phyloP scores from a whole-genome alignment of 495 filamentous ascomycete genomes.

The Podospora fimiseda region DNA sequence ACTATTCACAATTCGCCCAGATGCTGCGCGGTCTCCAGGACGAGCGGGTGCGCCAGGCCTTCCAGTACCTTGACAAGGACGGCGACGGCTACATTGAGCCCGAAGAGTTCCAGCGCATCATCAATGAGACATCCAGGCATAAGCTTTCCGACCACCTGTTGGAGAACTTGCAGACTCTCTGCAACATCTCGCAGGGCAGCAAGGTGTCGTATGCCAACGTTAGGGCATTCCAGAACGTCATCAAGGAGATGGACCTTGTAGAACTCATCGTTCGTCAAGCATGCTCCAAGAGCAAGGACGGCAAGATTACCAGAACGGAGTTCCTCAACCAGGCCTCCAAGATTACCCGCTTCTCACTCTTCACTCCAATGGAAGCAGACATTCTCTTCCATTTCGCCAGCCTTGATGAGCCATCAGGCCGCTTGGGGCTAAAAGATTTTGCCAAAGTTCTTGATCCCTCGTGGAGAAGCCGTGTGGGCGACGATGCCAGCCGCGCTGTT shows the following conservation, averaged over 20 bases:
- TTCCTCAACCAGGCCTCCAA: slow-evolving; percentile 92
- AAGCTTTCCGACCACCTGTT: slow-evolving; percentile 96
- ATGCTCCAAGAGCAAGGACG: slow-evolving; percentile 73
- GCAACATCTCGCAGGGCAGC: slow-evolving; percentile 85
- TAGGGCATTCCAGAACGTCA: slow-evolving; percentile 92
- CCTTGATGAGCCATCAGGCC: slow-evolving; percentile 77
- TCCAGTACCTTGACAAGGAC: slow-evolving; percentile 84
- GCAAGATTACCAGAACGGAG: slow-evolving; percentile 87
- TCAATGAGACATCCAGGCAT: slow-evolving; percentile 85
- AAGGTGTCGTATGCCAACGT: slow-evolving; percentile 98
- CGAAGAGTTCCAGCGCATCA: slow-evolving; percentile 93
- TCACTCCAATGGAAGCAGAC: slow-evolving; percentile 98
- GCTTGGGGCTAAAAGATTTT: slow-evolving; percentile 79
- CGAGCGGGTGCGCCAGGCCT: slow-evolving; percentile 90
- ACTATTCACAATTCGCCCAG: slow-evolving; percentile 95
- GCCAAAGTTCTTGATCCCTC: slow-evolving; percentile 89
- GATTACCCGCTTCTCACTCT: slow-evolving; percentile 84
- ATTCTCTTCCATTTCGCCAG: slow-evolving; percentile 98
- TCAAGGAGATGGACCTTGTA: slow-evolving; percentile 95
- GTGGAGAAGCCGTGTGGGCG: slow-evolving; percentile 62
- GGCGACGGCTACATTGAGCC: slow-evolving; percentile 97
- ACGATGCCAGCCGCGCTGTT: slow-evolving; percentile 35
- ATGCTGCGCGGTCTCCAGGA: slow-evolving; percentile 96
- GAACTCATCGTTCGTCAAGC: slow-evolving; percentile 86
- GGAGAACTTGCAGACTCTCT: slow-evolving; percentile 87